Evolutionary conservation across 495 filamentous ascomycete genomes (phyloP), one percentile per base, ranked within the genome.

Genomic region (Penicillium egyptiacum): DNA sequence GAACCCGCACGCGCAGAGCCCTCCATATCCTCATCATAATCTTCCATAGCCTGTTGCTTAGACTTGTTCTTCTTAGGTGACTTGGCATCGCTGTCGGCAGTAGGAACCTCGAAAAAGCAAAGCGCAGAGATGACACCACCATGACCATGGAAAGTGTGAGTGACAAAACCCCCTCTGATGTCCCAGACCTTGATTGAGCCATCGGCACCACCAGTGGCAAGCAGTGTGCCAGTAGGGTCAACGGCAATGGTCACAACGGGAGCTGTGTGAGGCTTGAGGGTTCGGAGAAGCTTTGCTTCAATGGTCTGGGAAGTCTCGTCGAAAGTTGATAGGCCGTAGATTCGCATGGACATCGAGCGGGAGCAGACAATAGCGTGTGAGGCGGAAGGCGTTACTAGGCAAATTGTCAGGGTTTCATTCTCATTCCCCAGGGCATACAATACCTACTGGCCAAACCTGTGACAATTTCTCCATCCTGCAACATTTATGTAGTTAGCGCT

Each of bases 121-220:
- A 98, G 77, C 6, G 94, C 90, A 6, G 94, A 96, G 22, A 99
- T 83, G 35, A 98, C 82, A 6, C 94, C 91, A 60, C 89, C 87
- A 55, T 93, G 92, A 16, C 93, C 94, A 60, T 91, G 86, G 69
- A 99, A 92, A 2, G 91, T 97, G 70, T 99, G 94, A 16, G 94
- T 99, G 25, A 90, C 84, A 69, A 86, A 98, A 14, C 94, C 95
- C 17, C 89, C 91, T 55, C 80, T 75, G 37, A 99, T 92, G 75
- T 99, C 95, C 91, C 91, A 98, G 50, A 99, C 87, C 70, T 99
- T 99, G 58, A 96, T 87, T 4, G 86, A 81, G 25, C 94, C 94
- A 72, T 98, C 94, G 8, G 94, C 90, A 23, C 85, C 89, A 52
- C 94, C 94, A 19, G 92, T 96, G 35, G 93, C 94, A 40, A 98